phyloP scores from a whole-genome alignment of 345 rosid genomes.

The Pelargonium nanum region DNA sequence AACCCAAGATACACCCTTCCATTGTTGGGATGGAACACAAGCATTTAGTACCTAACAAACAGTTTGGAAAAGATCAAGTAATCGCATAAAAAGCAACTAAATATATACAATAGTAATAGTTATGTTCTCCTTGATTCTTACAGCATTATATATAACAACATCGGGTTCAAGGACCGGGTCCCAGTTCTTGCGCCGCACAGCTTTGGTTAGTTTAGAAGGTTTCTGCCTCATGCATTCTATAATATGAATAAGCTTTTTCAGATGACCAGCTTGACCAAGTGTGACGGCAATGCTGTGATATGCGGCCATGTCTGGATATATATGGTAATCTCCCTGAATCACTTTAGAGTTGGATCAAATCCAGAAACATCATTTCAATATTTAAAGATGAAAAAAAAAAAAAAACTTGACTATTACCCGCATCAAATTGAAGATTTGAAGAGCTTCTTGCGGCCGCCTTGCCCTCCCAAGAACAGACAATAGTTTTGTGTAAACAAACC shows the following conservation, averaged over 20 bases:
- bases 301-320: constrained; percentile 90
- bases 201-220: constrained; percentile 38
- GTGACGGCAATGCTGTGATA: constrained; percentile 73
- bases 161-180: constrained; percentile 84
- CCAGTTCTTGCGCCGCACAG: constrained; percentile 49
- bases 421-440: constrained; percentile 58
- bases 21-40: constrained; percentile 69
- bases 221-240: constrained; percentile 75
- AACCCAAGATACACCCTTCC: constrained; percentile 92
- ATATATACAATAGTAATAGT: constrained; percentile 1
- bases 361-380: constrained; percentile 12
- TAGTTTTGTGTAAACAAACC: constrained; percentile 94
- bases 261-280: constrained; percentile 77
- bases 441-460: constrained; percentile 66
- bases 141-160: constrained; percentile 85
- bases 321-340: constrained; percentile 55
- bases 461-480: constrained; percentile 70
- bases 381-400: background rate
- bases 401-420: constrained; percentile 38
- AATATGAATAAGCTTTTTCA: constrained; percentile 58
- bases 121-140: constrained; percentile 29
- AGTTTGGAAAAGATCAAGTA: constrained; percentile 3
- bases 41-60: constrained; percentile 66
- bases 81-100: constrained; percentile 4
- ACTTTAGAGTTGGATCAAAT: constrained; percentile 20